Base-by-base conservation (phyloP, 1,284 basidiomycete genomes). In the Ganoderma sinense region DNA sequence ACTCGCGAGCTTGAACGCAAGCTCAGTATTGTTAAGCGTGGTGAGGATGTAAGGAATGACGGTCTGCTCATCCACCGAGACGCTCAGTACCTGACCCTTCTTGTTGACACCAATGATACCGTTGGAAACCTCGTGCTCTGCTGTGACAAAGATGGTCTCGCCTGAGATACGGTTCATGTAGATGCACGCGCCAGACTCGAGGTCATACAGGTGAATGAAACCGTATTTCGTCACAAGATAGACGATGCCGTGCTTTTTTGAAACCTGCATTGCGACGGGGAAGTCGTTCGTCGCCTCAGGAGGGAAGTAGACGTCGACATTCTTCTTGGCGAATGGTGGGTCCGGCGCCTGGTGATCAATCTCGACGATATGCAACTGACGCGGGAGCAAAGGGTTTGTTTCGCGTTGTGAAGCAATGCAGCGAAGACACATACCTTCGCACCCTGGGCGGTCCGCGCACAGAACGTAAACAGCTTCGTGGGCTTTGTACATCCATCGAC, bases 81-180 rank as follows among this genome's bases (percentile, higher is more conserved):
- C 98, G 74, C 95, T 97, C 66, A 99, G 88, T 23, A 99, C 97
- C 82, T 99, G 98, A 64, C 98, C 98, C 85, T 99, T 99, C 87
- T 97, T 95, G 89, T 99, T 99, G 79, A 99, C 97, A 76, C 97
- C 98, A 75, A 99, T 96, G 82, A 99, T 98, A 84, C 98, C 98
- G 80, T 96, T 91, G 16, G 93, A 92, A 36, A 92, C 89, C 82
- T 98, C 97, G 81, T 99, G 96, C 78, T 98, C 97, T 23, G 97
- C 95, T 8, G 98, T 99, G 64, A 98, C 97, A 82, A 99, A 99
- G 82, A 99, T 99, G 62, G 98, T 99, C 85, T 99, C 98, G 59
- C 98, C 97, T 63, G 96, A 98, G 81, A 99, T 99, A 74, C 98
- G 94, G 89, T 99, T 99, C 98, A 99, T 99, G 88, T 99, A 99